Conservation (phyloP, 257 asterid genomes). For the Lantana camara region DNA sequence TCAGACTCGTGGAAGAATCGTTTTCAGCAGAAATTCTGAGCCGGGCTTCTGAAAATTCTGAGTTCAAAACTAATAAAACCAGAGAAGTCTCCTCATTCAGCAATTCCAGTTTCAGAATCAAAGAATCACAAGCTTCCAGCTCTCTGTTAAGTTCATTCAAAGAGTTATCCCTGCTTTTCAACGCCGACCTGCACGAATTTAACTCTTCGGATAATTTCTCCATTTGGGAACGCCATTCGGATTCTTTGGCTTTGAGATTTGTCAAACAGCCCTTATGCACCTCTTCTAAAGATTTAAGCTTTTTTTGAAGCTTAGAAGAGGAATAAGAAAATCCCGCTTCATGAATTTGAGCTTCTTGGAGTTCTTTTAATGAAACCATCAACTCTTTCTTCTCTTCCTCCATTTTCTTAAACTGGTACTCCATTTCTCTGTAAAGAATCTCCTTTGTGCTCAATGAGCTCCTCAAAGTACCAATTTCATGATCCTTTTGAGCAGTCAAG, state of each 20-base stretch:
- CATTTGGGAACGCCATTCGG: slow-evolving; percentile 60
- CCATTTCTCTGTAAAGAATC: slow-evolving; percentile 75
- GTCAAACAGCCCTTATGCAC: slow-evolving; percentile 57
- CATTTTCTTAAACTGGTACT: slow-evolving; percentile 67
- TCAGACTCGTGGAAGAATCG: slow-evolving; percentile 34
- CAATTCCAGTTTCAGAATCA: slow-evolving; percentile 53
- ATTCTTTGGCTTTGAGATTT: slow-evolving; percentile 66
- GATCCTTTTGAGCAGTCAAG: slow-evolving; percentile 61
- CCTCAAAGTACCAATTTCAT: slow-evolving; percentile 67
- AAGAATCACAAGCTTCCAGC: slow-evolving; percentile 60
- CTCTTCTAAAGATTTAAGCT: slow-evolving; percentile 64
- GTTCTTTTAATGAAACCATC: slow-evolving; percentile 55
- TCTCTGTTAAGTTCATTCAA: slow-evolving; percentile 58
- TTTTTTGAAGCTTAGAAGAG: slow-evolving; percentile 65
- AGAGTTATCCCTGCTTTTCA: slow-evolving; percentile 45
- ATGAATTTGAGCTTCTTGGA: slow-evolving; percentile 77
- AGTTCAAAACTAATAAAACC: slow-evolving; percentile 61
- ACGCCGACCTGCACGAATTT: slow-evolving; percentile 41
- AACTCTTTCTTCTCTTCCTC: slow-evolving; percentile 81
- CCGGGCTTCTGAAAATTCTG: slow-evolving; percentile 57
- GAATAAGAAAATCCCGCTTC: slow-evolving; percentile 66
- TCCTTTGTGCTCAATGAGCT: slow-evolving; percentile 66
- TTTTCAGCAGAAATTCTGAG: slow-evolving; percentile 42
- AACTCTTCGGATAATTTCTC: slow-evolving; percentile 57
- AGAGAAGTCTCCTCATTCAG: slow-evolving; percentile 64